Percentiles rank a stretch among this genome's conserved stretches.
Conservation (phyloP, 345 rosid genomes). For the Lagerstroemia speciosa region DNA sequence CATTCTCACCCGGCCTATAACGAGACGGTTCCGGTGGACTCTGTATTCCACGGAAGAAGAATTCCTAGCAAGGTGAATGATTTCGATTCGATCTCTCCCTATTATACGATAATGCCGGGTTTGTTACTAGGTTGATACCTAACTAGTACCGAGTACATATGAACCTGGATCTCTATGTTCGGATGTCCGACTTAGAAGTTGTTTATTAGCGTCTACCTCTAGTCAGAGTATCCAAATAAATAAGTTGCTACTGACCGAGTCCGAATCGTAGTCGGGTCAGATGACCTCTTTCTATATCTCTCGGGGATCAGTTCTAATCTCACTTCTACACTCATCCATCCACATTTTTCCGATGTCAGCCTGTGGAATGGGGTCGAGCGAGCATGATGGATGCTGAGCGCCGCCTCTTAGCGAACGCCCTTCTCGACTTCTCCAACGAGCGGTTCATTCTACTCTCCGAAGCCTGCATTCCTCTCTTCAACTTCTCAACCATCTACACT, state of each 20-base stretch:
- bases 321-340: too few species aligned
- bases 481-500: background rate
- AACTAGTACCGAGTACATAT: too few species aligned
- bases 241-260: too few species aligned
- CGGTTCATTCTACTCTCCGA: constrained; percentile 5
- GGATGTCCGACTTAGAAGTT: too few species aligned
- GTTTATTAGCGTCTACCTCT: background rate
- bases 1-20: constrained; percentile 58
- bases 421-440: constrained; percentile 3
- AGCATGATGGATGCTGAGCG: constrained; percentile 12
- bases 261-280: too few species aligned
- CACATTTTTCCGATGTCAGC: too few species aligned
- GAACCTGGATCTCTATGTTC: too few species aligned
- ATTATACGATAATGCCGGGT: too few species aligned
- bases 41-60: constrained; percentile 50
- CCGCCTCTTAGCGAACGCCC: constrained; percentile 2
- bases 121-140: too few species aligned
- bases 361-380: background rate
- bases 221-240: too few species aligned
- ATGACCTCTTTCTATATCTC: background rate
- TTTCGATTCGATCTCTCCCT: background rate
- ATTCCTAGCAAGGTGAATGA: constrained; percentile 55
- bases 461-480: constrained; percentile 9
- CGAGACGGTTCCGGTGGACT: constrained; percentile 22
- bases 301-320: background rate